These are phyloP conservation scores for Trichosporon asahii DNA, from an alignment of 1,284 basidiomycete genomes.

Conservation along the genomic window DNA sequence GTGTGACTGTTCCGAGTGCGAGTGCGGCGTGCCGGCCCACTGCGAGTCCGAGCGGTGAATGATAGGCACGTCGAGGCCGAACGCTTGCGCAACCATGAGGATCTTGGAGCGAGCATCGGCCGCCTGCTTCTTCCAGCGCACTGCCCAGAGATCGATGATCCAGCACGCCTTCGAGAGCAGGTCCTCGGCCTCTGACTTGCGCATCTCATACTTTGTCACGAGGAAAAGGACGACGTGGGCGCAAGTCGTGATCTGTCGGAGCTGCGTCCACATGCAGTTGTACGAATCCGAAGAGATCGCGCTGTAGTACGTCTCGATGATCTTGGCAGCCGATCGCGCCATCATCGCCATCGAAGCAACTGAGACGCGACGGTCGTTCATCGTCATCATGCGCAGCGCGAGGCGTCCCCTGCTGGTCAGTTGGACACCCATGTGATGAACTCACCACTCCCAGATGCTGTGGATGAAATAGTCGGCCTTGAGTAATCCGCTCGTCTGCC, in stretches of 20 bases:
- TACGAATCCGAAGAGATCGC: slow-evolving; percentile 10
- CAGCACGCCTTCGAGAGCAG: slow-evolving; percentile 19
- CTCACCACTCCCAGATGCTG: slow-evolving; percentile 25
- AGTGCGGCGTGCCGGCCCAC: neutral
- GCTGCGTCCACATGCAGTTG: slow-evolving; percentile 25
- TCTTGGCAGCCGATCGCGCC: slow-evolving; percentile 22
- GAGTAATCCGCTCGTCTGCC: slow-evolving; percentile 18
- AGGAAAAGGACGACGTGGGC: slow-evolving; percentile 27
- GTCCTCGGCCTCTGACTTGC: slow-evolving; percentile 24
- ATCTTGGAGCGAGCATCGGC: slow-evolving; percentile 18
- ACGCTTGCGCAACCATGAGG: slow-evolving; percentile 10
- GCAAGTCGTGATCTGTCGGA: slow-evolving; percentile 24
- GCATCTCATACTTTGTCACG: slow-evolving; percentile 25
- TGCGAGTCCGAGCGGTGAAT: neutral
- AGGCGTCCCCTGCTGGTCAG: slow-evolving; percentile 22
- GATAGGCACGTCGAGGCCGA: slow-evolving; percentile 13
- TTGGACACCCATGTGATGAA: neutral
- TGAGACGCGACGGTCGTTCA: slow-evolving; percentile 21
- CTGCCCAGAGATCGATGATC: slow-evolving; percentile 23
- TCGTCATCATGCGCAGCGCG: slow-evolving; percentile 15
- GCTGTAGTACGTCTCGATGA: slow-evolving; percentile 16
- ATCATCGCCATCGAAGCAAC: slow-evolving; percentile 24
- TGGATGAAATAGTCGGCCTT: slow-evolving; percentile 20
- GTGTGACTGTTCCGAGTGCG: neutral
- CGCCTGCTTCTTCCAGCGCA: slow-evolving; percentile 19